A percentile compares a stretch with the other conserved stretches of the same genome.
phyloP scores from a whole-genome alignment of 2,329 filamentous ascomycete species.

The Seiridium unicorne region DNA sequence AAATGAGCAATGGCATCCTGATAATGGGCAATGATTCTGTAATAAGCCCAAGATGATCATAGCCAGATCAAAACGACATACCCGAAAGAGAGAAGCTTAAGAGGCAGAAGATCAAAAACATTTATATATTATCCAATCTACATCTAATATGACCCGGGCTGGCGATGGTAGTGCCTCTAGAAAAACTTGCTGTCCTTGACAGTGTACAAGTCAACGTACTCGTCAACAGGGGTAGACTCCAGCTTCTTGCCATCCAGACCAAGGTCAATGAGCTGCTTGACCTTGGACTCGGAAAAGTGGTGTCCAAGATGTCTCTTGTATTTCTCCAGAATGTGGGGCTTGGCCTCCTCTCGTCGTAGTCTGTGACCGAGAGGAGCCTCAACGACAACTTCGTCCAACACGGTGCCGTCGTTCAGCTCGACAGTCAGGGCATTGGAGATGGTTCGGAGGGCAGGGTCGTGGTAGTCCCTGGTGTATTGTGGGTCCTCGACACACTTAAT shows the following conservation, averaged over 20 bases:
- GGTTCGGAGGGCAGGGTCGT: conserved; percentile 87
- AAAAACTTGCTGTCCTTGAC: conserved; percentile 63
- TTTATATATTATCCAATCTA: conserved; percentile 6
- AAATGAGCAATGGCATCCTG: not conserved
- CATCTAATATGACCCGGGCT: conserved; percentile 1
- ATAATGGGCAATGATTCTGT: too few species aligned
- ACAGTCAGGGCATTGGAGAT: conserved; percentile 97
- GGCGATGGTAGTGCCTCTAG: conserved; percentile 18
- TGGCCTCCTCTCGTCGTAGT: conserved; percentile 89
- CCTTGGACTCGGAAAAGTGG: conserved; percentile 74
- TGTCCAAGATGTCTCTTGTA: conserved; percentile 88
- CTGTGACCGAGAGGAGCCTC: conserved; percentile 94
- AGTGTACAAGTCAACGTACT: conserved; percentile 76
- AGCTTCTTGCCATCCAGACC: conserved; percentile 73
- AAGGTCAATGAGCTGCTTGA: conserved; percentile 79
- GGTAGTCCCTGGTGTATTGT: conserved; percentile 93
- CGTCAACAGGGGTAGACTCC: conserved; percentile 80
- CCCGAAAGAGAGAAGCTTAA: too few species aligned
- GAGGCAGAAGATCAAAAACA: not conserved
- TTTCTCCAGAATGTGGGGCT: conserved; percentile 94
- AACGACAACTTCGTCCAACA: conserved; percentile 85
- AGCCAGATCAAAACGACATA: not conserved
- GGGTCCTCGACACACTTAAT: conserved; percentile 97
- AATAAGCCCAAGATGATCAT: too few species aligned
- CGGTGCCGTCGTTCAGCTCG: conserved; percentile 88